phyloP scores from a whole-genome alignment of 176 grass and related monocot species.

The Alloteropsis semialata region DNA sequence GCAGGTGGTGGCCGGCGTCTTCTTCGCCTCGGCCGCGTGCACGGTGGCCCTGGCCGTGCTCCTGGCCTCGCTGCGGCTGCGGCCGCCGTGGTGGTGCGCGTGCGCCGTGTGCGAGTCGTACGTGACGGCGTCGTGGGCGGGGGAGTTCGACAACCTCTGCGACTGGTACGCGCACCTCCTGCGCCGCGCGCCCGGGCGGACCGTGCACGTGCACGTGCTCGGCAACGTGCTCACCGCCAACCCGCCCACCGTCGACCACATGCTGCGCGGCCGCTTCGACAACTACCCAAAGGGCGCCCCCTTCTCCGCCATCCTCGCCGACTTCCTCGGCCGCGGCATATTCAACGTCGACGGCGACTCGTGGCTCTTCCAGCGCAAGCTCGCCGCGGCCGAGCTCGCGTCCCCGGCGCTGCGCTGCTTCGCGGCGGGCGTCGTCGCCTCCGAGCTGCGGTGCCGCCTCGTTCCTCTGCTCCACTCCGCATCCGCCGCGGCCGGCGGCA shows the following conservation, averaged over 20 bases:
- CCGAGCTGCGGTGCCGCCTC: conserved; percentile 59
- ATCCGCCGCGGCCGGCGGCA: neutral
- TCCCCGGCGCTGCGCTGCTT: conserved; percentile 47
- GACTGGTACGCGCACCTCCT: conserved; percentile 94
- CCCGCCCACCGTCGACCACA: conserved; percentile 67
- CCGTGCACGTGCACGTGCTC: conserved; percentile 83
- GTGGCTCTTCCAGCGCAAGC: conserved; percentile 79
- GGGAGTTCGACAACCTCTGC: conserved; percentile 70
- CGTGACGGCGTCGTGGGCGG: conserved; percentile 74
- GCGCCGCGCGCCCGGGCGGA: conserved; percentile 51
- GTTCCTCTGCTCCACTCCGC: conserved; percentile 63
- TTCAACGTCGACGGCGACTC: conserved; percentile 77
- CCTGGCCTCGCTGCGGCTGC: conserved; percentile 31
- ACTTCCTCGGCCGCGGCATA: conserved; percentile 80
- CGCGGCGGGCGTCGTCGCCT: conserved; percentile 39
- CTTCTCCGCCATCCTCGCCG: conserved; percentile 74
- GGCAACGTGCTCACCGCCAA: conserved; percentile 68
- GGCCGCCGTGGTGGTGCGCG: conserved; percentile 68
- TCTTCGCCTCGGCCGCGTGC: conserved; percentile 41
- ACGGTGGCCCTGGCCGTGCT: conserved; percentile 42
- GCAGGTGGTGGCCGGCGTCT: conserved; percentile 40
- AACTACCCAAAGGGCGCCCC: conserved; percentile 83
- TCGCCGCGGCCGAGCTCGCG: conserved; percentile 53
- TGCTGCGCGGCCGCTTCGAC: conserved; percentile 60
- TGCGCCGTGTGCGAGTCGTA: conserved; percentile 67